Conservation (phyloP, 805 yeast species). For the Candida chilensis region DNA sequence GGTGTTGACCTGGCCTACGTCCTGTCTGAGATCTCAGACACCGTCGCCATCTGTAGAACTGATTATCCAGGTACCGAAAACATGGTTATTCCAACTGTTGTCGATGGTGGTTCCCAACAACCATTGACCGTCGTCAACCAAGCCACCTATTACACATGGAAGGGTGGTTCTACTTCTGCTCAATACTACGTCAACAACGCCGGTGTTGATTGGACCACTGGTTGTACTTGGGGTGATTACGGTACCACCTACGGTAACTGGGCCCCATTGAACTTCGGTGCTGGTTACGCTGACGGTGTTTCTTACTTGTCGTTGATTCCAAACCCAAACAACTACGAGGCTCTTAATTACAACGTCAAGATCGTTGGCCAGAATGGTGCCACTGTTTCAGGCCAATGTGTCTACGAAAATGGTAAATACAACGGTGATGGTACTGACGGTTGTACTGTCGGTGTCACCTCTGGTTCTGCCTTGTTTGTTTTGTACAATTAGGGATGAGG, state of each 20-base stretch:
- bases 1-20: conserved; percentile 67
- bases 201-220: conserved; percentile 83
- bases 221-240: conserved; percentile 86
- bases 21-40: conserved; percentile 49
- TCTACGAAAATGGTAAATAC: conserved; percentile 71
- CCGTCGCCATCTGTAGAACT: conserved; percentile 91
- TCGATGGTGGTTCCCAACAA: conserved; percentile 53
- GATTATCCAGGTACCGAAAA: conserved; percentile 99
- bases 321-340: conserved; percentile 76
- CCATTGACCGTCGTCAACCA: conserved; percentile 77
- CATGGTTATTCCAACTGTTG: conserved; percentile 91
- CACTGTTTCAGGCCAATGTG: conserved; percentile 62
- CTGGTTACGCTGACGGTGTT: conserved; percentile 63
- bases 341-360: conserved; percentile 49
- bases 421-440: conserved; percentile 70
- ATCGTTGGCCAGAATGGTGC: conserved; percentile 68
- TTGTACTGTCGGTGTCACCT: conserved; percentile 86
- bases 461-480: conserved; percentile 79
- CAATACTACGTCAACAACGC: conserved; percentile 98
- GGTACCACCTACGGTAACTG: conserved; percentile 90
- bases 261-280: conserved; percentile 95
- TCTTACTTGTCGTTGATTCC: conserved; percentile 88
- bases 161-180: conserved; percentile 76
- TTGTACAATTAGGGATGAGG: conserved; percentile 47
- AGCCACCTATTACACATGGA: conserved; percentile 73